phyloP scores from a whole-genome alignment of 2,329 filamentous ascomycete species.

The Cercospora sojina region DNA sequence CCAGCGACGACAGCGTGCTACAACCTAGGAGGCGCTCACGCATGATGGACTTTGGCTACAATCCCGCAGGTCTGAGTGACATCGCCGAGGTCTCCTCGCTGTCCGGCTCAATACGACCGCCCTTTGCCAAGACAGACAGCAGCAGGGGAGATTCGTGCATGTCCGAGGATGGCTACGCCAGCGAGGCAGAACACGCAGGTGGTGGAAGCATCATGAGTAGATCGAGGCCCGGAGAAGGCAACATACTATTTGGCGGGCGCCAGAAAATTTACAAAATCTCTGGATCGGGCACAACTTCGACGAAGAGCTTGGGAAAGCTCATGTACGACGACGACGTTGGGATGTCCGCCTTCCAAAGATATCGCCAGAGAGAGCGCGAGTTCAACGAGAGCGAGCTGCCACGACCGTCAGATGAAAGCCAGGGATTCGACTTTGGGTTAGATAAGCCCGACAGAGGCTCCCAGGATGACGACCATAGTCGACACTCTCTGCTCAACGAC shows the following conservation, averaged over 20 bases:
- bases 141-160: conserved; percentile 55
- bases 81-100: conserved; percentile 91
- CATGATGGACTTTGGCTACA: conserved; percentile 68
- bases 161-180: conserved; percentile 58
- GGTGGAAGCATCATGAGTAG: conserved; percentile 75
- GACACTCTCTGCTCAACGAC: conserved; percentile 46
- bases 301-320: conserved; percentile 61
- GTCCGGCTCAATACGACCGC: conserved; percentile 59
- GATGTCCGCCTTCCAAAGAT: conserved; percentile 77
- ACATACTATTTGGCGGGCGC: conserved; percentile 88
- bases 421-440: conserved; percentile 37
- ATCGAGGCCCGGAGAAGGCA: conserved; percentile 80
- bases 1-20: conserved; percentile 90
- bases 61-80: conserved; percentile 63
- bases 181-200: conserved; percentile 59
- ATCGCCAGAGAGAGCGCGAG: conserved; percentile 59
- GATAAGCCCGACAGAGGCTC: conserved; percentile 39
- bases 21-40: conserved; percentile 78
- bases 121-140: conserved; percentile 57
- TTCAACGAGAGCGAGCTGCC: conserved; percentile 43
- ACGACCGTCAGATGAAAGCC: conserved; percentile 32
- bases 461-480: conserved; percentile 43
- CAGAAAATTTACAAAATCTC: conserved; percentile 93
- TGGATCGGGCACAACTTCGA: conserved; percentile 42
- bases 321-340: conserved; percentile 87